phyloP scores from a whole-genome alignment of 129 eudicot genomes.

The Pittosporum tobira region DNA sequence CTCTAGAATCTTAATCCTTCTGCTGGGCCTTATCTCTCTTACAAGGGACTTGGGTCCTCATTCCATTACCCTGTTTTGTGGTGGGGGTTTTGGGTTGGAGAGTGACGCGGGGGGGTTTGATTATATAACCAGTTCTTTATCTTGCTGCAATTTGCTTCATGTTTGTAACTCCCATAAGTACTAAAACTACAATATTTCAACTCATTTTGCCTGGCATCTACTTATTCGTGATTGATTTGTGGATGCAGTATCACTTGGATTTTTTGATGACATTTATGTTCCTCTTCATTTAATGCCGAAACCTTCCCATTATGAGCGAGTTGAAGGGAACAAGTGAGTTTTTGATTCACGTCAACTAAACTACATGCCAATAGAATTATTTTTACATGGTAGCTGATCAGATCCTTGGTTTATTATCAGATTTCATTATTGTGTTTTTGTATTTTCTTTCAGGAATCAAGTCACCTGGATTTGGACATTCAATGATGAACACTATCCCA shows the following conservation, averaged over 20 bases:
- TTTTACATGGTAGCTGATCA: not conserved
- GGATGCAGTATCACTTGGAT: constrained; percentile 83
- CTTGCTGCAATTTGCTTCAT: not conserved
- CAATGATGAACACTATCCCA: constrained; percentile 36
- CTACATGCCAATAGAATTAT: not conserved
- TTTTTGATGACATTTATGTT: constrained; percentile 83
- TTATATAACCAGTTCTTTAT: not conserved
- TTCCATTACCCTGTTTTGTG: too few relatives aligned
- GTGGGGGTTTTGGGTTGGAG: too few relatives aligned
- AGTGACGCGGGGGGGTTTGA: too few relatives aligned
- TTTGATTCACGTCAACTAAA: not conserved
- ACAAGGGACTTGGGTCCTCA: too few relatives aligned
- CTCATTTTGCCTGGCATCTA: too few relatives aligned
- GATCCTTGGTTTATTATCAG: constrained; percentile 2
- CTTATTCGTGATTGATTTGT: constrained; percentile 10
- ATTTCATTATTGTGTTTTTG: not conserved
- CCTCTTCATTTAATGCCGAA: constrained; percentile 56
- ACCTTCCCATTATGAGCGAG: constrained; percentile 46
- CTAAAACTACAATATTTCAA: not conserved
- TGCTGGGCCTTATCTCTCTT: too few relatives aligned
- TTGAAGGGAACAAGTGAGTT: constrained; percentile 46
- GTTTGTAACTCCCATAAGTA: constrained; percentile 7
- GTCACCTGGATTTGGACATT: constrained; percentile 62
- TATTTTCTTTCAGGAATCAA: constrained; percentile 39
- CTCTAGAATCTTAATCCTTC: too few relatives aligned